phyloP scores from a whole-genome alignment of 192 early-diverging fungal genomes.

The Coemansia sp. region DNA sequence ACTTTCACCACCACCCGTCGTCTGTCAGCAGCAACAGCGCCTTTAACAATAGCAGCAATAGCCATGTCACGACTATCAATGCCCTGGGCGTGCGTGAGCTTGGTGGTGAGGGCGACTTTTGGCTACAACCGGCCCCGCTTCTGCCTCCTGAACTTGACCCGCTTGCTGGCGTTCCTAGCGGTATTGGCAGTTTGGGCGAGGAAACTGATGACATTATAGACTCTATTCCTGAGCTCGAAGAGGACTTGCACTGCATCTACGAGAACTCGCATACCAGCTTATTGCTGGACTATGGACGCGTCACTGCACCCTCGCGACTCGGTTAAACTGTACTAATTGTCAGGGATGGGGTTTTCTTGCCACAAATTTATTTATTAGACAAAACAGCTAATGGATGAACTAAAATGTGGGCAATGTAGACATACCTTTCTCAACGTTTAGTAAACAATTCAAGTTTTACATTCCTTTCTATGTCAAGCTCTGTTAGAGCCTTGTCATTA shows the following conservation, averaged over 20 bases:
- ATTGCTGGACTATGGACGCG: constrained; percentile 68
- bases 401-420: too few species aligned
- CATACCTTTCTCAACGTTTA: too few species aligned
- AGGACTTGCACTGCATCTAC: constrained; percentile 66
- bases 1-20: constrained; percentile 2
- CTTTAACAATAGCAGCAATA: constrained; percentile 7
- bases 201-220: constrained; percentile 39
- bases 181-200: constrained; percentile 47
- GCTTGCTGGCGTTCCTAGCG: constrained; percentile 6
- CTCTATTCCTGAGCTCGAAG: constrained; percentile 69
- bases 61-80: constrained; percentile 37
- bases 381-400: background rate
- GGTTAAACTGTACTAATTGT: constrained; percentile 32
- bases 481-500: too few species aligned
- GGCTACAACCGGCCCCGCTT: constrained; percentile 39
- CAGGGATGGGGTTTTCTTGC: background rate
- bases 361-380: background rate
- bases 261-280: constrained; percentile 67
- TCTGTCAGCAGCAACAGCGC: constrained; percentile 1
- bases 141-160: constrained; percentile 48
- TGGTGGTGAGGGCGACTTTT: constrained; percentile 37
- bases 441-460: too few species aligned
- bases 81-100: constrained; percentile 48
- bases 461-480: too few species aligned
- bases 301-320: constrained; percentile 62